Base-by-base conservation (phyloP, 495 filamentous ascomycete species). In the Annulohypoxylon maeteangense region DNA sequence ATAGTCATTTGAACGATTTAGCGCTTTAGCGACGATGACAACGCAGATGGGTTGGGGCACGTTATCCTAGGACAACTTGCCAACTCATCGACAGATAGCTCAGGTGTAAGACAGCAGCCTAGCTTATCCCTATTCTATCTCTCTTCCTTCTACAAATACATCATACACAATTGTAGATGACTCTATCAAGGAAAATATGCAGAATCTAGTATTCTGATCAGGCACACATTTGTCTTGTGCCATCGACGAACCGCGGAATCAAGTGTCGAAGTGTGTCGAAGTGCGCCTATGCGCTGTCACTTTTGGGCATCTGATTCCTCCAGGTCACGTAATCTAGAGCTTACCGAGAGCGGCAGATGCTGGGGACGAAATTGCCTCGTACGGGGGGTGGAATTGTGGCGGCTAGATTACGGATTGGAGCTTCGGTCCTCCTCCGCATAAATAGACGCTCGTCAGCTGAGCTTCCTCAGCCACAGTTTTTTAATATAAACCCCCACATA, bases 1-100 rank as follows among this genome's bases (percentile, higher is more conserved):
- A 40, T 22, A 73, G 70, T 73, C 70, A 73, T 66, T 73, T 73
- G 70, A 45, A 73, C 70, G 56, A 68, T 73, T 68, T 69, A 63
- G 62, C 16, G 50, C 25, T 54, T 51, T 51, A 29, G 23, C 65
- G 36, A 72, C 65, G 51, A 65, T 73, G 70, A 66, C 70, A 73
- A 69, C 70, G 59, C 70, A 66, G 63, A 55, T 48, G 38, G 36
- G n/a, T 56, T 34, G 48, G 47, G 57, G 70, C 70, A 73, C 70
- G 70, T 68, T 72, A 72, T 63, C 63, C 5, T 16, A 64, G 23
- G 56, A 16, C 59, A 56, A 56, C 34, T 38, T 69, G 70, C 65
- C 70, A 73, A 29, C 70, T 20, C 65, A 65, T 61, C 70, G 68
- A 29, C 70, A n/a, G 65, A 73, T 73, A 68, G 48, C 70, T 68